Evolutionary conservation across 805 yeast genomes (phyloP).

Genomic region (Pichia nanzhaoensis): DNA sequence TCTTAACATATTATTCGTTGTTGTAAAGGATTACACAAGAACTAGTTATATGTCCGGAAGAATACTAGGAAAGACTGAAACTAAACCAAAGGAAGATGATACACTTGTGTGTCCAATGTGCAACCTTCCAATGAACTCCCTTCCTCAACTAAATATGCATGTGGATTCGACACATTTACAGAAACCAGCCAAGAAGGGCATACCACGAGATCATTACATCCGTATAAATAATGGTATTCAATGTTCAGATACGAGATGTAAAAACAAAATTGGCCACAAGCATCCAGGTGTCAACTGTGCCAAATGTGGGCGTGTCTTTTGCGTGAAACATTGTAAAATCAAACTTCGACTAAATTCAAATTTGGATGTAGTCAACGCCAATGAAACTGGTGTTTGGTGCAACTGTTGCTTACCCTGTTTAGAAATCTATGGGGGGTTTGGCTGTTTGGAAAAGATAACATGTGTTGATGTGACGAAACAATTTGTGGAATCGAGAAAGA

Average conservation of each 20-base stretch:
- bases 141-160: constrained; percentile 57
- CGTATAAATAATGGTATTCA: constrained; percentile 36
- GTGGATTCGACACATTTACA: constrained; percentile 56
- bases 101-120: constrained; percentile 61
- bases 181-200: too few relatives aligned
- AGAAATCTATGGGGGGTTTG: constrained; percentile 45
- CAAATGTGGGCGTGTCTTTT: constrained; percentile 66
- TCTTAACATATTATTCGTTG: too few relatives aligned
- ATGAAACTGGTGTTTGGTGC: constrained; percentile 61
- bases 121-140: constrained; percentile 45
- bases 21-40: too few relatives aligned
- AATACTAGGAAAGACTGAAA: constrained; percentile 22
- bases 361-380: constrained; percentile 29
- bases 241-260: constrained; percentile 29
- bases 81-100: not conserved
- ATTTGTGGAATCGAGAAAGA: constrained; percentile 38
- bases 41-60: constrained; percentile 22
- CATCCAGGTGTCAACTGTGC: constrained; percentile 65
- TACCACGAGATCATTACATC: constrained; percentile 51
- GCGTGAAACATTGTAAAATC: constrained; percentile 56
- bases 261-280: constrained; percentile 35
- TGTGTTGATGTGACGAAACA: constrained; percentile 11
- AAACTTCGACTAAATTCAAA: constrained; percentile 43
- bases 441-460: constrained; percentile 34
- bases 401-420: constrained; percentile 65